Evolutionary conservation across 176 grass and related monocot species (phyloP), one percentile per base, ranked within the genome.

Genomic region (Neostapfia colusana): DNA sequence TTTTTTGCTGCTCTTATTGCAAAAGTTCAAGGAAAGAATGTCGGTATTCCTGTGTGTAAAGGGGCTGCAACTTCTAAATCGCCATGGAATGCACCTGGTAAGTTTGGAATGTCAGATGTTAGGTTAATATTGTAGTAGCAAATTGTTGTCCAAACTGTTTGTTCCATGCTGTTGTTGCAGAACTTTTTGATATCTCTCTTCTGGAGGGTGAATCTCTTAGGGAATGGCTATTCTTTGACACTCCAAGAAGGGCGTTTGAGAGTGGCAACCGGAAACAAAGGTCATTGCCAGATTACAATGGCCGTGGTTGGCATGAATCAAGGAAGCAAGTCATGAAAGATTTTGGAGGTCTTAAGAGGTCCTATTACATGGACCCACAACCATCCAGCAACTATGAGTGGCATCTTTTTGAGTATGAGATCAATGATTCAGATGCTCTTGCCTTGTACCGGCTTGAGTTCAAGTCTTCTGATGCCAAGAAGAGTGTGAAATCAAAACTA

Each of bases 181-280:
- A 97, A 73, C 83, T 97, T 72, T 97, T 97, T 10, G 85, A 97
- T 84, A 74, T 97, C 35, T 79, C 90, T 75, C 88, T 97, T 69
- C 73, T 97, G 57, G 85, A 91, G 50, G 93, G 90, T 28, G 93
- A 97, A 85, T 91, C 93, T 82, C 82, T 97, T 82, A 84, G 93
- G 82, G 93, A 97, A 81, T 97, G 90, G 93, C 72, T 97, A 9
- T 97, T 97, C 78, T 97, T 97, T 86, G 93, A 97, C 88, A 93
- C 83, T 54, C 90, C 93, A 63, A 90, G 93, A 80, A 87, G 90
- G n/a, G 93, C 93, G 39, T 97, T 97, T 80, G 93, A 97, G 83
- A 89, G 90, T 31, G 93, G 93, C 51, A 93, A 89, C 59, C 64
- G 90, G 66, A 97, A 97, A 81, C 93, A 97, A 79, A 90, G 93